phyloP scores from a whole-genome alignment of 2,329 filamentous ascomycete species.

The Aspergillus tamarii region DNA sequence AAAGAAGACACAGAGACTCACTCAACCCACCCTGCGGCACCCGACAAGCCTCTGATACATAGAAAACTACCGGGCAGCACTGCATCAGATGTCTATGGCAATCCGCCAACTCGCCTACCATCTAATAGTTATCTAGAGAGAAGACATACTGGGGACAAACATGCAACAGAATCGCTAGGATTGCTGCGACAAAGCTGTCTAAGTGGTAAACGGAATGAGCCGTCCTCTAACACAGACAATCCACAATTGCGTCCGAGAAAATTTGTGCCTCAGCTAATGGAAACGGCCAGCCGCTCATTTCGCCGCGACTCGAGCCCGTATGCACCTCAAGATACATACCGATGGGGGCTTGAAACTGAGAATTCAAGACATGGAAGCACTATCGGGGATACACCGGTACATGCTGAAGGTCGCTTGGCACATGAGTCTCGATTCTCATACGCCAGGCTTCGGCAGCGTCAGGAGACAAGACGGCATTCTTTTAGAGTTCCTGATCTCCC shows the following conservation, averaged over 20 bases:
- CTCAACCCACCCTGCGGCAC: neutral
- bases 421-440: conserved; percentile 51
- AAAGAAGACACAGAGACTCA: neutral
- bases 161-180: too few species aligned
- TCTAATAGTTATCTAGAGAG: neutral
- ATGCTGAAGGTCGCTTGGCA: neutral
- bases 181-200: neutral
- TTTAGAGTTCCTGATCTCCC: conserved; percentile 65
- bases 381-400: neutral
- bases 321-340: conserved; percentile 42
- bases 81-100: neutral
- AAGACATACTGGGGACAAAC: neutral
- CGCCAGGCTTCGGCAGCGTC: conserved; percentile 42
- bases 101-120: neutral
- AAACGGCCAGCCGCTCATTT: conserved; percentile 35
- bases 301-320: conserved; percentile 31
- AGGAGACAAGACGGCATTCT: conserved; percentile 53
- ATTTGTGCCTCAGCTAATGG: conserved; percentile 38
- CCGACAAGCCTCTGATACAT: neutral
- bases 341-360: neutral
- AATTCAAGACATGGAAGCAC: conserved; percentile 8
- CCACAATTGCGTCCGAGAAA: conserved; percentile 27
- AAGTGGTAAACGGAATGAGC: conserved; percentile 4
- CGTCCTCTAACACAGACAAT: neutral
- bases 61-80: neutral